Evolutionary conservation across 1,284 basidiomycete species (phyloP), one percentile per base, ranked within the genome.

Genomic region (Trichosporon asahii): DNA sequence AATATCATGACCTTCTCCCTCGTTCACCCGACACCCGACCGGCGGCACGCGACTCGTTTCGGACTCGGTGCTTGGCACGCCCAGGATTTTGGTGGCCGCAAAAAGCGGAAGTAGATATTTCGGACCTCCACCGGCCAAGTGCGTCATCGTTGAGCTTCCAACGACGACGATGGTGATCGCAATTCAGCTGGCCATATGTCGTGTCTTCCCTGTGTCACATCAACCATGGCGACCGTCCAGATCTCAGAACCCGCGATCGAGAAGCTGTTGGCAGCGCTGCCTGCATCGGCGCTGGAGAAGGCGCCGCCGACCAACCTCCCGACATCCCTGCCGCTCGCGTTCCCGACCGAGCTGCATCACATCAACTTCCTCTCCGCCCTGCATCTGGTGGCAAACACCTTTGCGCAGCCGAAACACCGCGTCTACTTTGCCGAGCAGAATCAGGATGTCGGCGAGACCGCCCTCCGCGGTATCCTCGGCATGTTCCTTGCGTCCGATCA

Each of bases 311-410:
- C 76, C 0, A 70, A 77, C 66, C 74, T 78, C 11, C 79, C 79
- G 5, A 74, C 71, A 14, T 66, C 69, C 15, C 72, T 80, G 3
- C 79, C 79, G 4, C 73, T 80, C 5, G 70, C 78, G 15, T 77
- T 78, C 70, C 78, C 79, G 0, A 67, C 78, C 23, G 70, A 73
- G 15, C 66, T 77, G 3, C 79, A 80, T 66, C 64, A 70, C 18
- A 66, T 77, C 76, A 80, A 80, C 74, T 65, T 76, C 37, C 72
- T 79, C 33, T 66, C 74, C 18, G 68, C 72, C 15, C 71, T 79
- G 21, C 78, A 79, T 65, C 67, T 79, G 21, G 63, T 76, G 11
- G 31, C 70, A 64, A 31, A 68, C 5, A 40, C 66, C 8, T 71
- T 79, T 23, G 64, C 69, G 3, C 68, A 75, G 25, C 75, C 77